Evolutionary conservation across 768 basidiomycete genomes (phyloP), one percentile per base, ranked within the genome.

Genomic region (Serendipita sp.): DNA sequence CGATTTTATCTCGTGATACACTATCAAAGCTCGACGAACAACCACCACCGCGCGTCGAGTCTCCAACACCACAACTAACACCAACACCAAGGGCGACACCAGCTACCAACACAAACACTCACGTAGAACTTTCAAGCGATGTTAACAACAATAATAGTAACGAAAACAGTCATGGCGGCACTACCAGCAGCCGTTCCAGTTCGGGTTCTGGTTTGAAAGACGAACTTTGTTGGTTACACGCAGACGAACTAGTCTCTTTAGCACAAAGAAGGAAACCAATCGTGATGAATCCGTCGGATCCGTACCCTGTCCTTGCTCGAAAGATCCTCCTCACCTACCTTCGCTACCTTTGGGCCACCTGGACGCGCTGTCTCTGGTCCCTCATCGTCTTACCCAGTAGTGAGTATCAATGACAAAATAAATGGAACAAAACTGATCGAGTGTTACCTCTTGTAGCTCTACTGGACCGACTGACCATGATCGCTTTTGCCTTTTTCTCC

Each of bases 231-330:
- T 32, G 13, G 52, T 28, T 67, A n/a, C 68, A 69, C 44, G 68
- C 67, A 18, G 68, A 69, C 38, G 68, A 69, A 54, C 54, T 69
- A 16, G 67, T 66, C n/a, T 65, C 68, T 54, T 64, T 69, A 44
- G 63, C 60, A 36, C 65, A 69, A 56, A 35, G 65, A 18, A 60
- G 63, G 46, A 30, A 34, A 45, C 48, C n/a, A 36, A 23, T 54
- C 13, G 44, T 52, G 30, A 34, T 34, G 47, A 23, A 23, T 1
- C 41, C 34, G 38, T 48, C 60, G 15, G 64, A 63, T 36, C 54
- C 52, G 41, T 65, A 65, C 44, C 44, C 41, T n/a, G 60, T 63
- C 56, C 65, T 67, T 18, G 63, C 63, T 34, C 58, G 45, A 36
- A 63, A 34, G 3, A 69, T 65, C 28, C 38, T 64, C 15, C 56